These are phyloP conservation scores for Lecanicillium sp. DNA, from an alignment of 2,329 filamentous ascomycete genomes.

Conservation along the genomic window DNA sequence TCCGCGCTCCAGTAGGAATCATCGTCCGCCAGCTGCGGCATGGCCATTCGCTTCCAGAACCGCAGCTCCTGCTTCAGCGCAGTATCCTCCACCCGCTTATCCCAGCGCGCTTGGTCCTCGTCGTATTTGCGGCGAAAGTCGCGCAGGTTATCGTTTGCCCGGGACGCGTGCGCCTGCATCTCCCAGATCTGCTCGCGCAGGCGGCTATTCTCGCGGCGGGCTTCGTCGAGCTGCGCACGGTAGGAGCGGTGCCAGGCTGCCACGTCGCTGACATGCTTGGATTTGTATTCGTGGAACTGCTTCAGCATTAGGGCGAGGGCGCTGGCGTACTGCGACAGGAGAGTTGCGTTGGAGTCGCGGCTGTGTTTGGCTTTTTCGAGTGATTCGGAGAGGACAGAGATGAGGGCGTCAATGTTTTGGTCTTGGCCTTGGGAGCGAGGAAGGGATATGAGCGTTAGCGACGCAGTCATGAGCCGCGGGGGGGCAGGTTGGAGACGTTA, in stretches of 20 bases:
- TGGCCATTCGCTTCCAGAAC: conserved; percentile 59
- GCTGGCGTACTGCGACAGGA: conserved; percentile 50
- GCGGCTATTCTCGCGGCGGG: conserved; percentile 53
- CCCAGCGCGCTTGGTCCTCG: conserved; percentile 45
- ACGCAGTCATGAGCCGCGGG: neutral
- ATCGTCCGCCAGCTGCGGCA: conserved; percentile 51
- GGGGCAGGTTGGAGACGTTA: conserved; percentile 1
- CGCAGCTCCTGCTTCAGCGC: conserved; percentile 49
- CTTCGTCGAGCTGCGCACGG: conserved; percentile 53
- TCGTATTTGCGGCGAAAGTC: conserved; percentile 48
- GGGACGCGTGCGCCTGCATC: conserved; percentile 52
- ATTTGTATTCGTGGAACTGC: conserved; percentile 59
- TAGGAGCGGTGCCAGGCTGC: conserved; percentile 59
- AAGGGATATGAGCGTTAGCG: too few relatives aligned
- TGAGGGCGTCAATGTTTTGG: conserved; percentile 50
- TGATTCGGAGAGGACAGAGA: conserved; percentile 52
- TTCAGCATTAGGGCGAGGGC: conserved; percentile 49
- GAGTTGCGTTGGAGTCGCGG: conserved; percentile 51
- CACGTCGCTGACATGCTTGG: conserved; percentile 52
- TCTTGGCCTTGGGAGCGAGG: conserved; percentile 37
- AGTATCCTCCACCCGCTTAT: conserved; percentile 42
- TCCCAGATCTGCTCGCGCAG: conserved; percentile 60
- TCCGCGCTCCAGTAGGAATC: conserved; percentile 57
- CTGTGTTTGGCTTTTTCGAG: conserved; percentile 53
- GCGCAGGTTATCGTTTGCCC: conserved; percentile 49